Evolutionary conservation across 169 alveolate species (phyloP).

Genomic region (Pseudocohnilembus persalinus): DNA sequence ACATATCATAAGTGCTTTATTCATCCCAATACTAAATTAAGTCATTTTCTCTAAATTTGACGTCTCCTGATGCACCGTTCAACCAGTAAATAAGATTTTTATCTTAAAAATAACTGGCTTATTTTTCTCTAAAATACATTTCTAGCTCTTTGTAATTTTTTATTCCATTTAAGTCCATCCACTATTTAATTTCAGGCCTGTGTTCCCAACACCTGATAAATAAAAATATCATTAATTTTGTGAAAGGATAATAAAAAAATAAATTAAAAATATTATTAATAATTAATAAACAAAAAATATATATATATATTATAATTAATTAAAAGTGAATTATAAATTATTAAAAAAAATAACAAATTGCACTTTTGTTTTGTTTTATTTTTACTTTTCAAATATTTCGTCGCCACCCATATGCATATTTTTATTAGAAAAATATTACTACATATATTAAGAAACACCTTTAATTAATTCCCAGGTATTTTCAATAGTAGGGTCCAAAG

Average conservation of each 20-base stretch:
- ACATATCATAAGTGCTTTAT: not conserved
- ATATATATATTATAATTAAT: too few relatives aligned
- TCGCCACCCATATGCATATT: constrained; percentile 32
- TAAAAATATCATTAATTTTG: too few relatives aligned
- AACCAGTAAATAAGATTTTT: constrained; percentile 32
- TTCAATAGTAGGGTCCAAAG: constrained; percentile 24
- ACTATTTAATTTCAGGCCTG: constrained; percentile 12
- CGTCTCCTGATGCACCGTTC: constrained; percentile 13
- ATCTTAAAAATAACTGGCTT: constrained; percentile 17
- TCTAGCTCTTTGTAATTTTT: constrained; percentile 7
- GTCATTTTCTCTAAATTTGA: constrained; percentile 6
- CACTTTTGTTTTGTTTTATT: not conserved
- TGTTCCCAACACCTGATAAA: constrained; percentile 28
- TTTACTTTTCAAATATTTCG: constrained; percentile 9
- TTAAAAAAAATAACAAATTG: too few relatives aligned
- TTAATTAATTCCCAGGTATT: constrained; percentile 5
- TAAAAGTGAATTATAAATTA: too few relatives aligned
- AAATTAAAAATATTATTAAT: too few relatives aligned
- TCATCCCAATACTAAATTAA: constrained; percentile 44
- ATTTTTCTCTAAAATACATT: constrained; percentile 1
- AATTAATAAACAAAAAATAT: too few relatives aligned
- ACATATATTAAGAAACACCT: constrained; percentile 6
- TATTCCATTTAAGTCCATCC: constrained; percentile 14
- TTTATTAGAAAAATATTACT: constrained; percentile 16
- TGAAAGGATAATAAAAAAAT: not conserved